Evolutionary conservation across 2,329 filamentous ascomycete genomes (phyloP), one percentile per base, ranked within the genome.

Genomic region (Triangularia setosa): DNA sequence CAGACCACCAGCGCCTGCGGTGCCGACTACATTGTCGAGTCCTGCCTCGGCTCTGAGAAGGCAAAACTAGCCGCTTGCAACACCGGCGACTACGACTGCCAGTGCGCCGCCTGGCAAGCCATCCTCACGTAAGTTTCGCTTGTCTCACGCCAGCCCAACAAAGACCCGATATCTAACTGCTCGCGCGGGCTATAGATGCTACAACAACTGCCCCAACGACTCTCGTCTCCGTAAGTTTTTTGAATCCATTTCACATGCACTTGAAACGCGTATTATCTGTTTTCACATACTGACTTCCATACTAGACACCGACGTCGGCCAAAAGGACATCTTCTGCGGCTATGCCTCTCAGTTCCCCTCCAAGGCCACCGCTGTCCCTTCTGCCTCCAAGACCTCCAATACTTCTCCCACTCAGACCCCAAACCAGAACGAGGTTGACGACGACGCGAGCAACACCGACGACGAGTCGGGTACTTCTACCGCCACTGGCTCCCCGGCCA

Each of bases 191-290:
- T 54, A 61, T 63, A 82, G 80, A 66, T 84, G 82, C 80, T 84
- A 79, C 77, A 82, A 83, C 78, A 84, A 84, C 79, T 84, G 83
- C 77, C 83, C 83, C 72, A 75, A 80, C 70, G 82, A 84, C 73
- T 1, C 71, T 59, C 76, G 79, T 55, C 48, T 53, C 21, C 28
- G 70, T 72, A 60, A 65, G 69, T 23, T 33, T 27, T 11, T 11
- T 40, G 1, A 33, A 6, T 27, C 40, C 40, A 12, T 24, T 24
- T 14, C 3, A 16, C 14, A 14, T 30, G 24, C n/a, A 8, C 14
- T 21, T 11, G 8, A n/a, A 48, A 48, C 40, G 40, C 40, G 40
- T 48, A 18, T 9, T 48, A 5, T 27, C 30, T 3, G 23, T 18
- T 18, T 18, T 40, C 35, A 30, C n/a, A 1, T 2, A 14, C 53